phyloP scores from a whole-genome alignment of 352 stramenopile genomes.

The Poterioochromonas sp. region DNA sequence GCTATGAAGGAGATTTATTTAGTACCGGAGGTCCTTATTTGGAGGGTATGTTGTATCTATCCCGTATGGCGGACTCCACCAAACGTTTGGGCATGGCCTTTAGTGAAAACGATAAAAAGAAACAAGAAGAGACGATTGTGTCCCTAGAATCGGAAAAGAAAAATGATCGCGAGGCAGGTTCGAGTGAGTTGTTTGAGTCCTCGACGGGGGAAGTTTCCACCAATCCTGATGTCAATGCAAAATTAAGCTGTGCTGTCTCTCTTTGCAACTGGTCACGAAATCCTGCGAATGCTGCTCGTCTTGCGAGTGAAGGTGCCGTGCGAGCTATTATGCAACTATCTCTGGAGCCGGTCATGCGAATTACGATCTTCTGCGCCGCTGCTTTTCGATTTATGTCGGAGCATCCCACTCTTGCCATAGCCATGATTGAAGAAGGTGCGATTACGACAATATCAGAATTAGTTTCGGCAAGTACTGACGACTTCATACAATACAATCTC shows the following conservation, averaged over 20 bases:
- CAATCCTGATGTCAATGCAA: conserved; percentile 38
- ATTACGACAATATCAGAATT: conserved; percentile 59
- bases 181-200: neutral
- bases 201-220: neutral
- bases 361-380: conserved; percentile 4
- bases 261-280: conserved; percentile 74
- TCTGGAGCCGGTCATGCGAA: neutral
- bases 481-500: conserved; percentile 55
- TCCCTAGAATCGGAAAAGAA: neutral
- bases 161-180: neutral
- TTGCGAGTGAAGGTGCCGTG: conserved; percentile 69
- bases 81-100: neutral
- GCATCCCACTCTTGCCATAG: neutral
- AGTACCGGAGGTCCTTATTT: conserved; percentile 36
- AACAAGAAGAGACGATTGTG: neutral
- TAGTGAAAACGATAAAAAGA: neutral
- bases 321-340: conserved; percentile 23
- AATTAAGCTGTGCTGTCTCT: conserved; percentile 62
- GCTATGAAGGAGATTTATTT: conserved; percentile 41
- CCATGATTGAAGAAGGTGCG: conserved; percentile 24
- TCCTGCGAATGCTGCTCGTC: conserved; percentile 61
- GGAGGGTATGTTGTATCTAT: conserved; percentile 41
- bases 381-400: conserved; percentile 32
- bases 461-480: conserved; percentile 53
- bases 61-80: conserved; percentile 27